phyloP scores from a whole-genome alignment of 2,329 filamentous ascomycete species.

The Penicillium sp. region DNA sequence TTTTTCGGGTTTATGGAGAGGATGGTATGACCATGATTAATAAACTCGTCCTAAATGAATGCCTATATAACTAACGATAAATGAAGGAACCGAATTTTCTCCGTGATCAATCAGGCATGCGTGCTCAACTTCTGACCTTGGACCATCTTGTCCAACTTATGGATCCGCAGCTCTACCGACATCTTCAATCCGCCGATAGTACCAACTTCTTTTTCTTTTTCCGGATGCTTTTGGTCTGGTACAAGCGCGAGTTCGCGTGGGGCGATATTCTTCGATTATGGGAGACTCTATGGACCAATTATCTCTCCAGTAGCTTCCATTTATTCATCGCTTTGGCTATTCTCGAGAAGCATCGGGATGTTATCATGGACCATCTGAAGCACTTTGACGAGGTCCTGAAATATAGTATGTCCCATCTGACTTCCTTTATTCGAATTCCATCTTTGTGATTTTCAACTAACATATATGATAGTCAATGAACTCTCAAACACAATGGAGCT shows the following conservation, averaged over 20 bases:
- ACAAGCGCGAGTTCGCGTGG: slow-evolving; percentile 95
- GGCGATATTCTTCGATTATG: slow-evolving; percentile 79
- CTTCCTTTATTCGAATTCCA: not conserved
- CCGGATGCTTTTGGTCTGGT: slow-evolving; percentile 98
- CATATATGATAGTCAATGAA: slow-evolving; percentile 71
- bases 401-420: slow-evolving; percentile 63
- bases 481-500: slow-evolving; percentile 91
- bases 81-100: slow-evolving; percentile 84
- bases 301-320: slow-evolving; percentile 82
- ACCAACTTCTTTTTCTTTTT: slow-evolving; percentile 99
- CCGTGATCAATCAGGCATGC: slow-evolving; percentile 94
- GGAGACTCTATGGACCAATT: slow-evolving; percentile 95
- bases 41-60: not conserved
- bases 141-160: slow-evolving; percentile 96
- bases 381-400: slow-evolving; percentile 97
- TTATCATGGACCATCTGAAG: slow-evolving; percentile 90
- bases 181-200: slow-evolving; percentile 83
- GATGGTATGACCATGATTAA: slow-evolving; percentile 55
- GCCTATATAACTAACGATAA: not conserved
- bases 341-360: slow-evolving; percentile 88
- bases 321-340: slow-evolving; percentile 92
- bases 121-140: slow-evolving; percentile 80
- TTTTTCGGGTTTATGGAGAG: slow-evolving; percentile 96
- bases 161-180: slow-evolving; percentile 89
- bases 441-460: slow-evolving; percentile 13